phyloP scores from a whole-genome alignment of 345 rosid genomes.

The Fremontodendron californicum region DNA sequence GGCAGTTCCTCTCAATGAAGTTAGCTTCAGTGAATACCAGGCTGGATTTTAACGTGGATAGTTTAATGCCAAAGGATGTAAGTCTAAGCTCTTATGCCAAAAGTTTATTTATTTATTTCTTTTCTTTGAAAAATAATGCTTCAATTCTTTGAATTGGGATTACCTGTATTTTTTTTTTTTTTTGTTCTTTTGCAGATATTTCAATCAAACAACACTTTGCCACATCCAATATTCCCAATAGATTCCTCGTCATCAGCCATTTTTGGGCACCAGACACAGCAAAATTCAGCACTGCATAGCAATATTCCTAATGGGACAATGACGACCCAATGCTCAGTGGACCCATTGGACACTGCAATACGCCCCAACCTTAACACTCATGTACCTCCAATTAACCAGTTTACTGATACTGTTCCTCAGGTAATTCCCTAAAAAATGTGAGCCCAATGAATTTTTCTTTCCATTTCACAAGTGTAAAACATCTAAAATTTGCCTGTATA shows the following conservation, averaged over 20 bases:
- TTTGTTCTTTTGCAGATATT: slow-evolving; percentile 28
- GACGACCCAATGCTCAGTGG: slow-evolving; percentile 28
- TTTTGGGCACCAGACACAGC: slow-evolving; percentile 40
- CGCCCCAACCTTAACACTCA: slow-evolving; percentile 41
- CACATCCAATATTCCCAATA: slow-evolving; percentile 42
- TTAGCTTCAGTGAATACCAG: slow-evolving; percentile 79
- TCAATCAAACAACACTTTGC: slow-evolving; percentile 44
- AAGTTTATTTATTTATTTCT: background rate
- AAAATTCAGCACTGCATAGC: slow-evolving; percentile 34
- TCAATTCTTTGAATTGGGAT: background rate
- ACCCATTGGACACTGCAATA: slow-evolving; percentile 34
- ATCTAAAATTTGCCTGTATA: background rate
- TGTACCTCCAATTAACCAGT: slow-evolving; percentile 42
- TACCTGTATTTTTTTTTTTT: background rate
- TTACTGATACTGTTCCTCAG: slow-evolving; percentile 45
- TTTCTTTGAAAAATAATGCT: background rate
- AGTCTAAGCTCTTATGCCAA: slow-evolving; percentile 22
- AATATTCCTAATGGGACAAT: background rate
- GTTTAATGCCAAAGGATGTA: slow-evolving; percentile 66
- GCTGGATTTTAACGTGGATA: slow-evolving; percentile 58
- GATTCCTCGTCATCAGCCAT: slow-evolving; percentile 58
- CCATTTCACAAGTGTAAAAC: background rate
- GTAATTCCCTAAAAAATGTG: slow-evolving; percentile 21
- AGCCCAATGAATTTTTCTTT: background rate
- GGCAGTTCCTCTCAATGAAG: slow-evolving; percentile 94